A percentile compares a stretch with the other conserved stretches of the same genome.
These are phyloP conservation scores for Aureobasidium pullulans DNA, from an alignment of 2,329 filamentous ascomycete genomes.

Conservation along the genomic window DNA sequence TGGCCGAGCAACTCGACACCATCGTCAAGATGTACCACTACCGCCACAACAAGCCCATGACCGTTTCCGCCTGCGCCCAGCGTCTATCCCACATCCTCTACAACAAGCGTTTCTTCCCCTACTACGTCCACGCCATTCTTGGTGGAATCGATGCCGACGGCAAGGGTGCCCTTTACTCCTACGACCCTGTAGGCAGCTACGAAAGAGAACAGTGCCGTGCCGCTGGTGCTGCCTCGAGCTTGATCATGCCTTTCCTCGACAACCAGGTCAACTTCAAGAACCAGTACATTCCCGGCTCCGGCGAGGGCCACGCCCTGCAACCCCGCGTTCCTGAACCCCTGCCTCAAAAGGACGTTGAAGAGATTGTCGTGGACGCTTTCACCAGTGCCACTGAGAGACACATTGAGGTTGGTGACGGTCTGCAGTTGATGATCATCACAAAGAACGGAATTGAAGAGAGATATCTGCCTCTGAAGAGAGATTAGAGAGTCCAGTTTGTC, in stretches of 20 bases:
- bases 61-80: slow-evolving; percentile 88
- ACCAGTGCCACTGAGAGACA: slow-evolving; percentile 97
- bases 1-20: slow-evolving; percentile 88
- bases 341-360: slow-evolving; percentile 66
- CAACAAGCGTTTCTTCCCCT: slow-evolving; percentile 96
- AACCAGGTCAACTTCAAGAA: slow-evolving; percentile 99
- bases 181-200: slow-evolving; percentile 96
- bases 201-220: slow-evolving; percentile 94
- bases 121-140: slow-evolving; percentile 92
- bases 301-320: slow-evolving; percentile 71
- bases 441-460: slow-evolving; percentile 81
- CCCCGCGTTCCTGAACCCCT: slow-evolving; percentile 63
- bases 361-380: slow-evolving; percentile 92
- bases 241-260: slow-evolving; percentile 99
- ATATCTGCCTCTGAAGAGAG: slow-evolving; percentile 78
- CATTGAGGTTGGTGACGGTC: slow-evolving; percentile 87
- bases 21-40: slow-evolving; percentile 99
- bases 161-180: slow-evolving; percentile 88
- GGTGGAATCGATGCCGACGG: slow-evolving; percentile 92
- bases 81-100: slow-evolving; percentile 93
- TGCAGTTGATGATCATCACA: slow-evolving; percentile 94
- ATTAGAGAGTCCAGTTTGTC: slow-evolving; percentile 40
- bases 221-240: slow-evolving; percentile 71
- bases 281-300: slow-evolving; percentile 84
- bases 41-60: slow-evolving; percentile 95